These are phyloP conservation scores for Ophiostoma quercus DNA, from an alignment of 2,329 filamentous ascomycete genomes.

Conservation along the genomic window DNA sequence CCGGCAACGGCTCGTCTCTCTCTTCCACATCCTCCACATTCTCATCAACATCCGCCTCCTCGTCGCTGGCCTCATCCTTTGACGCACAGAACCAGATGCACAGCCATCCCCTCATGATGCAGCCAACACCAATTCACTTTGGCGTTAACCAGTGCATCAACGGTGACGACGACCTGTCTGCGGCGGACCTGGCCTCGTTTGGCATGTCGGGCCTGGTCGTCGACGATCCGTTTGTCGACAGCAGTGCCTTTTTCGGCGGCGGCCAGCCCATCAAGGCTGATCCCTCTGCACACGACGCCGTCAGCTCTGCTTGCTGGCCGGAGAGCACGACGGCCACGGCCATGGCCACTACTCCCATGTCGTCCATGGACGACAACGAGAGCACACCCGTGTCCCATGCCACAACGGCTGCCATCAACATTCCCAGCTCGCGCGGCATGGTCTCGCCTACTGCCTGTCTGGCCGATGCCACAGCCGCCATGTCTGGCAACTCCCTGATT, in stretches of 20 bases:
- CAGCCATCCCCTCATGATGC: conserved; percentile 15
- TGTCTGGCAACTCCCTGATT: conserved; percentile 22
- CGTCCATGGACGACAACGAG: conserved; percentile 17
- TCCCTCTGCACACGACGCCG: not conserved
- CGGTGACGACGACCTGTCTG: not conserved
- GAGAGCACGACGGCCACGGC: not conserved
- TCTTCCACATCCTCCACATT: conserved; percentile 21
- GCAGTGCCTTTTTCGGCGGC: conserved; percentile 10
- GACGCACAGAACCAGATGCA: conserved; percentile 15
- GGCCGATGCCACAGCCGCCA: conserved; percentile 22
- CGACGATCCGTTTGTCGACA: conserved; percentile 33
- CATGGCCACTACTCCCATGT: conserved; percentile 9
- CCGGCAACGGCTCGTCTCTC: conserved; percentile 18
- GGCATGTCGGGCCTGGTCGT: conserved; percentile 29
- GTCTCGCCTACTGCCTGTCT: conserved; percentile 23
- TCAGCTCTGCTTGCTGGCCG: conserved; percentile 12
- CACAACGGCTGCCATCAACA: conserved; percentile 15
- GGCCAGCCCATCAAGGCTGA: conserved; percentile 2
- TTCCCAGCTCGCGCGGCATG: conserved; percentile 11
- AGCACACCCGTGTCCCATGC: conserved; percentile 15
- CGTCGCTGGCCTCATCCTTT: conserved; percentile 23
- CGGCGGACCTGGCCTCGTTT: conserved; percentile 22
- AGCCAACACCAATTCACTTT: conserved; percentile 1
- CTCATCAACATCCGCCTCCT: conserved; percentile 12
- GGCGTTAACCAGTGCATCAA: not conserved